Base-by-base conservation (phyloP, 768 basidiomycete species). In the Suillus discolor region DNA sequence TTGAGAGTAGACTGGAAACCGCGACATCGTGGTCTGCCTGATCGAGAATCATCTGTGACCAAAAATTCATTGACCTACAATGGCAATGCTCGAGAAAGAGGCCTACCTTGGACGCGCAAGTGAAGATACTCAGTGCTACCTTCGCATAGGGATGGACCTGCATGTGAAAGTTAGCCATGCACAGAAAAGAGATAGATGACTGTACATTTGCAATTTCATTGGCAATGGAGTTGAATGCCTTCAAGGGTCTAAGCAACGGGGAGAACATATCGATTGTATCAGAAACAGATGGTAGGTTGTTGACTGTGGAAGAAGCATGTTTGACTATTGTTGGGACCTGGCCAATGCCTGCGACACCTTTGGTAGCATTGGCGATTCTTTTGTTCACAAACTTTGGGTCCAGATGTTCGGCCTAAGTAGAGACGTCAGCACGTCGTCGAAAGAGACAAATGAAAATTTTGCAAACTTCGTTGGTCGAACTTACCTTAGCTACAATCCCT, bases 101-200 rank as follows among this genome's bases (percentile, higher is more conserved):
- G 39, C 49, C 1, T n/a, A 62, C 62, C 38, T 66, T 23, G 20
- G 62, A 57, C 5, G 62, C 55, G 16, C 7, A 38, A 34, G 34
- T 44, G 15, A 66, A 42, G 8, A 57, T 57, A 23, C 39, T 57
- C 65, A 57, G 20, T 20, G 54, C 62, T 28, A 41, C 39, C 18
- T 63, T 41, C 8, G 34, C 54, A 20, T 63, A 63, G 13, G 65
- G 62, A 57, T 57, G 65, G 31, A 63, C 25, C 62, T 63, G 15
- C 4, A 4, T 1, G 18, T 18, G 34, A 36, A 9, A 2, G 20
- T 34, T 4, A 51, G 28, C 3, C n/a, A 28, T 8, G 13, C 2
- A 25, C 31, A 54, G 20, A 55, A n/a, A 3, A 34, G 42, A n/a
- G 5, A 39, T 28, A 38, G 20, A 23, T 4, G 16, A 2, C 4